Conservation (phyloP, 805 yeast genomes). For the Helenozyma rhizophorensis region DNA sequence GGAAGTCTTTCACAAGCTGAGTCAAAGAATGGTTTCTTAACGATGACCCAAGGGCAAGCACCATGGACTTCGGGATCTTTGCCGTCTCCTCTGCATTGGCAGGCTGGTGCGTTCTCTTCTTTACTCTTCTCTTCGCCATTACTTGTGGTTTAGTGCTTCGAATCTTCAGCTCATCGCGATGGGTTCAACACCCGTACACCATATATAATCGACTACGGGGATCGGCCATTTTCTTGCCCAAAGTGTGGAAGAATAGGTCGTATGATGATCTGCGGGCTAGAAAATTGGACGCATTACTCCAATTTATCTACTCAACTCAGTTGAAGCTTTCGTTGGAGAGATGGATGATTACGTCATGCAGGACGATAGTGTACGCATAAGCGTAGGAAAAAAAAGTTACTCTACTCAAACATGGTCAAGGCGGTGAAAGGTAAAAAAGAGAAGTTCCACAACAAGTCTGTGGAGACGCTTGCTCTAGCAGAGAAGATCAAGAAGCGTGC, state of each 20-base stretch:
- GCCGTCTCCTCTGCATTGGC: constrained; percentile 60
- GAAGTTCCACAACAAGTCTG: constrained; percentile 11
- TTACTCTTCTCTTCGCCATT: constrained; percentile 46
- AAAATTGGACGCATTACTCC: no score
- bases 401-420: constrained; percentile 6
- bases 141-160: neutral
- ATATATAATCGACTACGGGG: no score
- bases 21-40: constrained; percentile 75
- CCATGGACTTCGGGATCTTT: constrained; percentile 90
- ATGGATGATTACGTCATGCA: no score
- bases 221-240: no score
- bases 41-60: constrained; percentile 75
- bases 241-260: no score
- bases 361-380: no score
- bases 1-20: constrained; percentile 81
- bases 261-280: no score
- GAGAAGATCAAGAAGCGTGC: constrained; percentile 46
- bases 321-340: no score
- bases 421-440: constrained; percentile 7
- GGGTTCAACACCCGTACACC: constrained; percentile 12
- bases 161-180: constrained; percentile 2
- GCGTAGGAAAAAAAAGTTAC: no score
- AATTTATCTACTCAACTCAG: no score
- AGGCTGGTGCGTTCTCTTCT: constrained; percentile 82
- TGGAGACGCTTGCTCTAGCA: constrained; percentile 46